Base-by-base conservation (phyloP, 352 stramenopile species). In the Phytophthora hybrid region DNA sequence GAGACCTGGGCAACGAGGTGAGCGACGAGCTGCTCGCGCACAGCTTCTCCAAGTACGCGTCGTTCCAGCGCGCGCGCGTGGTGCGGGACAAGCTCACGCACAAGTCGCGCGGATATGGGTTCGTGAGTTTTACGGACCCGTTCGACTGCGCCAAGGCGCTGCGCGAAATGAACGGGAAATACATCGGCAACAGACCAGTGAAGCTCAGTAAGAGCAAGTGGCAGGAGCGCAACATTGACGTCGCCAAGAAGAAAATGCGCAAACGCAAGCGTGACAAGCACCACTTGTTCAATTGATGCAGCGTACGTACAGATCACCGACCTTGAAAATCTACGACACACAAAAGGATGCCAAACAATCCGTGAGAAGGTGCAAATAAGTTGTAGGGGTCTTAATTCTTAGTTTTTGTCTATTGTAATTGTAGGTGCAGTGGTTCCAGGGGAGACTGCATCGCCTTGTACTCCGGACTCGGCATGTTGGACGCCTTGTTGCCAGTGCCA, bases 151-250 rank as follows among this genome's bases (percentile, higher is more conserved):
- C 95, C 5, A 96, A 96, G 57, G 97, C 97, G 8, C 86, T 99
- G 69, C 82, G 97, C 39, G 96, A 99, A 81, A 98, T 98, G 94
- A 98, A 99, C 82, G 94, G 97, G 63, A 98, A 97, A 71, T 99
- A 98, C 86, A 94, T 99, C 74, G 94, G 94, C 37, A 96, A 95
- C 31, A 87, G 97, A 11, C 97, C 95, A 0, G 98, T 99, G 34
- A 97, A 98, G 76, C 88, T 99, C 34, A 97, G 93, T 73, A 93
- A 98, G 59, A 98, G 93, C 83, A 97, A 98, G 76, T 98, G 95
- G 94, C 89, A 98, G 74, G 96, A 99, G 46, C 89, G 95, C 58
- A 97, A 98, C 73, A 90, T 97, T 46, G 94, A 97, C 72, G 84
- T 95, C 11, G 91, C 96, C 39, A 88, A 81, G 51, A 95, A 97